Percentiles rank a stretch among this genome's conserved stretches.
These are phyloP conservation scores for Scheffersomyces amazonensis DNA, from an alignment of 805 yeast genomes.

Conservation along the genomic window DNA sequence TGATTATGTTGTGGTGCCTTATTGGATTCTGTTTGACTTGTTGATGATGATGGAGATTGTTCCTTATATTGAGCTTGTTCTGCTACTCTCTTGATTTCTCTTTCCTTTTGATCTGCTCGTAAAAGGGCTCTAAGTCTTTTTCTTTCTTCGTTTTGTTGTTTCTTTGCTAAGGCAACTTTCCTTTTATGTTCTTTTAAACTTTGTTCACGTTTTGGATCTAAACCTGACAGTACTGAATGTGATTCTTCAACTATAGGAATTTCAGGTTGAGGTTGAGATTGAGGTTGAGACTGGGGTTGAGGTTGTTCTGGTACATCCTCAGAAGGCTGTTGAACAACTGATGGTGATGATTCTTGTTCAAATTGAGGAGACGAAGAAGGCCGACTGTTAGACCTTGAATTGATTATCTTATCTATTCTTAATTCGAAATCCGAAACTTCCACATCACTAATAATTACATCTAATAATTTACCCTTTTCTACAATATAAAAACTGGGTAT, in stretches of 20 bases:
- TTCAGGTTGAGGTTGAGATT: too few species aligned
- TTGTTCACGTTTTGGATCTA: slow-evolving; percentile 3
- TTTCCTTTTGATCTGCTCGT: slow-evolving; percentile 51
- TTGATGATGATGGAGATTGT: slow-evolving; percentile 6
- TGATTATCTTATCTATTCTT: slow-evolving; percentile 10
- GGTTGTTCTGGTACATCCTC: slow-evolving; percentile 1
- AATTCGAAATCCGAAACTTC: slow-evolving; percentile 20
- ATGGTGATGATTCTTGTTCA: too few species aligned
- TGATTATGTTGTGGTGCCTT: neutral
- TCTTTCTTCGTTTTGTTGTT: slow-evolving; percentile 48
- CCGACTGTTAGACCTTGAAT: neutral
- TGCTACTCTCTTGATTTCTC: slow-evolving; percentile 15
- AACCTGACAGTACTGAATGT: slow-evolving; percentile 4
- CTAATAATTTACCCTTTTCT: slow-evolving; percentile 45
- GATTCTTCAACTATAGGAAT: too few species aligned
- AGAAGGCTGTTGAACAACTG: too few species aligned
- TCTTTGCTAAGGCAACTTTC: slow-evolving; percentile 19
- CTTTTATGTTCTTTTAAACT: slow-evolving; percentile 8
- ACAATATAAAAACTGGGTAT: slow-evolving; percentile 60
- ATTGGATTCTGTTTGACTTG: slow-evolving; percentile 1
- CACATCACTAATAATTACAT: slow-evolving; percentile 34
- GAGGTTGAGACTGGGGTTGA: slow-evolving; percentile 4
- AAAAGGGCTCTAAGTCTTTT: slow-evolving; percentile 53
- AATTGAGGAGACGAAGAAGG: neutral
- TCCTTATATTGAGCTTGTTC: slow-evolving; percentile 10